Percentiles rank a stretch among this genome's conserved stretches.
Conservation (phyloP, 2,329 filamentous ascomycete species). For the Clonostachys solani region DNA sequence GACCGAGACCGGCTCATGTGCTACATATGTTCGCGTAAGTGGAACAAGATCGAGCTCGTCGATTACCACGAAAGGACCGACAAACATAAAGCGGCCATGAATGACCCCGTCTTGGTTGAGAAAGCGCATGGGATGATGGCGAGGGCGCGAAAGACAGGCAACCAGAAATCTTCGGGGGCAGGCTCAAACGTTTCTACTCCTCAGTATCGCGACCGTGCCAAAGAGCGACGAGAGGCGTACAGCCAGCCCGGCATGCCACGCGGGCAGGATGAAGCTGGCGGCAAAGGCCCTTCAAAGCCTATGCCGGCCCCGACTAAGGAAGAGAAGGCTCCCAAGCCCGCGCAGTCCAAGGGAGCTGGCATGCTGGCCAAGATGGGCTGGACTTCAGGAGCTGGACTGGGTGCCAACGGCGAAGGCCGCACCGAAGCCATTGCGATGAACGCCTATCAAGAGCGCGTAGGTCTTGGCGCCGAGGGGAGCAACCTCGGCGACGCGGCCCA, state of each 20-base stretch:
- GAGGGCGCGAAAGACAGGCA: background rate
- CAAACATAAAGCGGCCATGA: slow-evolving; percentile 33
- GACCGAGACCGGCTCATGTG: slow-evolving; percentile 47
- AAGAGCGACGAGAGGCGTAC: slow-evolving; percentile 59
- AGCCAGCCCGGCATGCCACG: slow-evolving; percentile 42
- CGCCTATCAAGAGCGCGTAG: slow-evolving; percentile 64
- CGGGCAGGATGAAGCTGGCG: background rate
- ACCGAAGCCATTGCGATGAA: slow-evolving; percentile 61
- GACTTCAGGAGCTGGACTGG: slow-evolving; percentile 60
- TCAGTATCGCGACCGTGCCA: slow-evolving; percentile 63
- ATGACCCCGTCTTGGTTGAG: slow-evolving; percentile 40
- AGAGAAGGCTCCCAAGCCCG: slow-evolving; percentile 16
- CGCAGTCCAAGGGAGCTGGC: slow-evolving; percentile 58
- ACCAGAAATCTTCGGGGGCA: background rate
- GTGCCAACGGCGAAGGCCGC: slow-evolving; percentile 56
- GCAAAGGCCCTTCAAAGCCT: slow-evolving; percentile 17
- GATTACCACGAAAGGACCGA: slow-evolving; percentile 35
- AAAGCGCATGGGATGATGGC: slow-evolving; percentile 24
- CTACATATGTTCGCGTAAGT: slow-evolving; percentile 40
- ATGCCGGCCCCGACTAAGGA: slow-evolving; percentile 12
- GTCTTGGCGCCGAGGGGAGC: slow-evolving; percentile 65
- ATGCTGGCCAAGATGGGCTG: slow-evolving; percentile 72
- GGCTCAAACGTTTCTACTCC: slow-evolving; percentile 13
- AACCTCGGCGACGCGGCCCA: slow-evolving; percentile 64
- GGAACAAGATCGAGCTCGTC: slow-evolving; percentile 36